These are phyloP conservation scores for Arthrinium phaeospermum DNA, from an alignment of 2,329 filamentous ascomycete genomes.

Conservation along the genomic window DNA sequence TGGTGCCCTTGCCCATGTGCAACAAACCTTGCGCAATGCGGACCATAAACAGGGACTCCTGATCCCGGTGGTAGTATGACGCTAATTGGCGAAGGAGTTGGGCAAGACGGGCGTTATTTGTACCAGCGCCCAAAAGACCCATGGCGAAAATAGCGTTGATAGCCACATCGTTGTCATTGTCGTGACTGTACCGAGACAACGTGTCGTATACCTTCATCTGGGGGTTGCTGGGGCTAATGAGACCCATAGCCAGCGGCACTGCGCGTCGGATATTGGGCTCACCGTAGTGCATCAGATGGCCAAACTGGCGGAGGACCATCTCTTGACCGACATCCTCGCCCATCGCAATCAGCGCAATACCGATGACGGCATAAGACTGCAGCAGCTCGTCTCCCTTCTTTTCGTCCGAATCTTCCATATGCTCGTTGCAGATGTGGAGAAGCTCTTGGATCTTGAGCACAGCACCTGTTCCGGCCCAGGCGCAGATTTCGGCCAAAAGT, in stretches of 20 bases:
- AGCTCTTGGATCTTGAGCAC: slow-evolving; percentile 97
- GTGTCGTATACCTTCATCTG: slow-evolving; percentile 99
- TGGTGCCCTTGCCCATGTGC: slow-evolving; percentile 98
- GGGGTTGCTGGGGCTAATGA: slow-evolving; percentile 96
- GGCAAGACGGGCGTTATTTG: slow-evolving; percentile 95
- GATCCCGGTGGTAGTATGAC: slow-evolving; percentile 97
- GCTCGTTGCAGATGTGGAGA: slow-evolving; percentile 96
- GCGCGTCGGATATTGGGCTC: slow-evolving; percentile 96
- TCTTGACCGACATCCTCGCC: slow-evolving; percentile 98
- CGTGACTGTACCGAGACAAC: slow-evolving; percentile 94
- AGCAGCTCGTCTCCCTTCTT: slow-evolving; percentile 95
- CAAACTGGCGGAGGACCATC: slow-evolving; percentile 97
- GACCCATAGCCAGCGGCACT: slow-evolving; percentile 93
- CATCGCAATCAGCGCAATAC: slow-evolving; percentile 94
- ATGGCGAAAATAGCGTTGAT: slow-evolving; percentile 99
- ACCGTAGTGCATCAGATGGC: slow-evolving; percentile 98
- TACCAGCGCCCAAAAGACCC: slow-evolving; percentile 94
- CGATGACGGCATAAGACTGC: slow-evolving; percentile 94
- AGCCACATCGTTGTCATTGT: slow-evolving; percentile 97
- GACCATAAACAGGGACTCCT: slow-evolving; percentile 98
- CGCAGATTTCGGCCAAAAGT: slow-evolving; percentile 93
- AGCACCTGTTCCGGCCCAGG: slow-evolving; percentile 96
- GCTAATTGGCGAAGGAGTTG: slow-evolving; percentile 93
- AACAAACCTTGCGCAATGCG: slow-evolving; percentile 95
- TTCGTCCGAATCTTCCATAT: slow-evolving; percentile 91